Evolutionary conservation across 257 asterid genomes (phyloP).

Genomic region (Nicotiana paniculata): DNA sequence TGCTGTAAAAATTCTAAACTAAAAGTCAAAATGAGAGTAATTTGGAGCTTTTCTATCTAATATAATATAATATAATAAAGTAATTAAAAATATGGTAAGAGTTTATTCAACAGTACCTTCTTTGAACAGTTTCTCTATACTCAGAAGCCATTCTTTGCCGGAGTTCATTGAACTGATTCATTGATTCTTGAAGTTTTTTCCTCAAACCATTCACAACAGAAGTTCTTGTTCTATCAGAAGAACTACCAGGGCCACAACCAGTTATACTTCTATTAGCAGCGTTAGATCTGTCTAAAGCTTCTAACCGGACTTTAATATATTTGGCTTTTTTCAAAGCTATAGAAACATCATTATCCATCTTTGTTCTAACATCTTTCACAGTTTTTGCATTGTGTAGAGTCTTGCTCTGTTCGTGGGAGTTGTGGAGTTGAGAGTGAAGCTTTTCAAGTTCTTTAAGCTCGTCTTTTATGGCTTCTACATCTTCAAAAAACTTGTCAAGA

Average conservation of each 20-base stretch:
- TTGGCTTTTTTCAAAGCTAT: slow-evolving; percentile 46
- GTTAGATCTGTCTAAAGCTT: slow-evolving; percentile 48
- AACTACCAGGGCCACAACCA: slow-evolving; percentile 70
- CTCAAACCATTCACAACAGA: slow-evolving; percentile 68
- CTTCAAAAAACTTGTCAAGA: slow-evolving; percentile 31
- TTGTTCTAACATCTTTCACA: slow-evolving; percentile 23
- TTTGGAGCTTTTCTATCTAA: neutral
- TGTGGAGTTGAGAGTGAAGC: slow-evolving; percentile 13
- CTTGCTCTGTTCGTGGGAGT: slow-evolving; percentile 29
- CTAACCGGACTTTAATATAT: slow-evolving; percentile 44
- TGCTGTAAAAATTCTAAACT: neutral
- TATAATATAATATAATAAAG: neutral
- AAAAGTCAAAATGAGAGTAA: neutral
- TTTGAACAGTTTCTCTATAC: slow-evolving; percentile 53
- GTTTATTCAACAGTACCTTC: slow-evolving; percentile 27
- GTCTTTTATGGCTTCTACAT: slow-evolving; percentile 29
- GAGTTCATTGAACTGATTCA: slow-evolving; percentile 55
- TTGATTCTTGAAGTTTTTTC: slow-evolving; percentile 50
- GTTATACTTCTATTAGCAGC: slow-evolving; percentile 54
- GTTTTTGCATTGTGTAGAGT: slow-evolving; percentile 29
- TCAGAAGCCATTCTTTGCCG: slow-evolving; percentile 44
- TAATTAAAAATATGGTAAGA: neutral
- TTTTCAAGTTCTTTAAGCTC: slow-evolving; percentile 25
- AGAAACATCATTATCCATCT: slow-evolving; percentile 27
- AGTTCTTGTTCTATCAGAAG: slow-evolving; percentile 60